phyloP scores from a whole-genome alignment of 2,329 filamentous ascomycete species.

The Diaporthe australafricana region DNA sequence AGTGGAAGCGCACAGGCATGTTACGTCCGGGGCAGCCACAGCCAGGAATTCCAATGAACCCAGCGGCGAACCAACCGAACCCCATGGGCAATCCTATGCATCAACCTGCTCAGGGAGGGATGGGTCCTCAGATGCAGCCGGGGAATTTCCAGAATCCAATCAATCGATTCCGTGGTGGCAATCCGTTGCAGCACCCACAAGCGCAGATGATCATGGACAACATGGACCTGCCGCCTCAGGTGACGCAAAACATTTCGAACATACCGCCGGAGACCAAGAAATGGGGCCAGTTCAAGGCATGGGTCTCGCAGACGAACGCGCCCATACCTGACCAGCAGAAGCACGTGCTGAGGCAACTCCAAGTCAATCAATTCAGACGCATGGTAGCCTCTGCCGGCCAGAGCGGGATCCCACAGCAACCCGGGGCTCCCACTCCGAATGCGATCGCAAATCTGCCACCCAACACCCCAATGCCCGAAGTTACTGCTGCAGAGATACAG shows the following conservation, averaged over 20 bases:
- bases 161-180: constrained; percentile 29
- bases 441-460: constrained; percentile 38
- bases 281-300: constrained; percentile 60
- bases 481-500: constrained; percentile 45
- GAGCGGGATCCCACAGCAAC: constrained; percentile 32
- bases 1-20: constrained; percentile 54
- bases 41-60: constrained; percentile 39
- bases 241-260: constrained; percentile 43
- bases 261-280: constrained; percentile 60
- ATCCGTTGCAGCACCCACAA: constrained; percentile 43
- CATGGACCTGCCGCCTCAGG: constrained; percentile 57
- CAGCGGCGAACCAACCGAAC: constrained; percentile 9
- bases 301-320: constrained; percentile 52
- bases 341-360: constrained; percentile 48
- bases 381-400: constrained; percentile 36
- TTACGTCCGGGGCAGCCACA: constrained; percentile 40
- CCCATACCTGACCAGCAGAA: constrained; percentile 46
- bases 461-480: constrained; percentile 39
- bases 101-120: constrained; percentile 34
- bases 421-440: constrained; percentile 19
- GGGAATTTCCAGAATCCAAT: constrained; percentile 42
- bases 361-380: constrained; percentile 54
- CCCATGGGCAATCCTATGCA: constrained; percentile 38
- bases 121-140: constrained; percentile 37
- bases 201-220: constrained; percentile 56